A percentile compares a stretch with the other conserved stretches of the same genome.
phyloP scores from a whole-genome alignment of 1,284 basidiomycete species.

The Pulveroboletus sp. region DNA sequence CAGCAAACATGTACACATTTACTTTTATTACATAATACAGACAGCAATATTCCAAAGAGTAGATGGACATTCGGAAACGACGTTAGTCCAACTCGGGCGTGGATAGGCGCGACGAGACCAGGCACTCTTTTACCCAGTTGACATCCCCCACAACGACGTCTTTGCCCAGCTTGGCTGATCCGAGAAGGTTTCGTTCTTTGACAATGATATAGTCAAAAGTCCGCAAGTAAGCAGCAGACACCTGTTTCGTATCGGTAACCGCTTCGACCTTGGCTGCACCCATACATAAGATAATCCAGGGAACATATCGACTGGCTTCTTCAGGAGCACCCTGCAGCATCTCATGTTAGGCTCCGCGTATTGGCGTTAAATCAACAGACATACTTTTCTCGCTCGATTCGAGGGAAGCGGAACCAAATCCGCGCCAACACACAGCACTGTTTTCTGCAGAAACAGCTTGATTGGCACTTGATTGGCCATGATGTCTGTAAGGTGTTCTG shows the following conservation, averaged over 20 bases:
- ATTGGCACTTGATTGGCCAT: conserved; percentile 51
- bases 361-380: background rate
- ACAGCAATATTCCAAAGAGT: background rate
- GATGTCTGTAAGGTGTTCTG: conserved; percentile 52
- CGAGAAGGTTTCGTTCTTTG: conserved; percentile 41
- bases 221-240: conserved; percentile 30
- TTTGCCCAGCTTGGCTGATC: conserved; percentile 26
- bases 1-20: no score
- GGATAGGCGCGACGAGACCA: conserved; percentile 45
- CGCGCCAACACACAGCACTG: conserved; percentile 52
- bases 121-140: conserved; percentile 79
- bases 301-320: conserved; percentile 36
- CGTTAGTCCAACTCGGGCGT: conserved; percentile 12
- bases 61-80: conserved; percentile 1
- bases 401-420: conserved; percentile 48
- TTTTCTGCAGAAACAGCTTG: conserved; percentile 51
- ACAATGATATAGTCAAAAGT: conserved; percentile 65
- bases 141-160: conserved; percentile 45
- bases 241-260: conserved; percentile 37
- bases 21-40: background rate
- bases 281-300: conserved; percentile 68
- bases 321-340: conserved; percentile 19
- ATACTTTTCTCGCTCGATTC: conserved; percentile 37
- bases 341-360: background rate
- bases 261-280: conserved; percentile 68